These are phyloP conservation scores for Oryza punctata DNA, from an alignment of 176 grass and related monocot genomes.

Conservation along the genomic window DNA sequence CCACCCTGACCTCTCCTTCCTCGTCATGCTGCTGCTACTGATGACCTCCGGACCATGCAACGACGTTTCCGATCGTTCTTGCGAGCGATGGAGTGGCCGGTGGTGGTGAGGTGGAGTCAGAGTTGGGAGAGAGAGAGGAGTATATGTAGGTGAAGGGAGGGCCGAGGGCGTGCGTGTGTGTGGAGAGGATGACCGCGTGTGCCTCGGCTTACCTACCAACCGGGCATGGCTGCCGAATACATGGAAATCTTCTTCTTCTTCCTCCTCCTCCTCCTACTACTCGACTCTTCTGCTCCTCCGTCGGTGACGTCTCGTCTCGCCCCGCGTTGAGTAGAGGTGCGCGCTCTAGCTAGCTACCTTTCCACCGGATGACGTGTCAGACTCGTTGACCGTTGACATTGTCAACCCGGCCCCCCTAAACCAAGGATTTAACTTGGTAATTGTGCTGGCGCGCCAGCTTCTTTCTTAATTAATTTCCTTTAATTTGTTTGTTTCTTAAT, in stretches of 20 bases:
- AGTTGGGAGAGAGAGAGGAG: not conserved
- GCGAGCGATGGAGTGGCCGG: not conserved
- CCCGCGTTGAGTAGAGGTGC: not conserved
- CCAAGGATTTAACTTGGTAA: not conserved
- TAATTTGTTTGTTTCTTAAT: not conserved
- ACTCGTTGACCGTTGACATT: not conserved
- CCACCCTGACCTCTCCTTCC: slow-evolving; percentile 17
- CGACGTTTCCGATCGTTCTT: too few relatives aligned
- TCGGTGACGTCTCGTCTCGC: not conserved
- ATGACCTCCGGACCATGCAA: not conserved
- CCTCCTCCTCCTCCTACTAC: not conserved
- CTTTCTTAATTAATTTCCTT: too few relatives aligned
- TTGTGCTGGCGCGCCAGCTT: too few relatives aligned
- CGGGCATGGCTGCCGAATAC: slow-evolving; percentile 34
- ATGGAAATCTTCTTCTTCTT: slow-evolving; percentile 25
- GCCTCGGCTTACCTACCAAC: not conserved
- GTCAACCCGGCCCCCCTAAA: not conserved
- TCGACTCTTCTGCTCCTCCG: not conserved
- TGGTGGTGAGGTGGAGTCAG: not conserved
- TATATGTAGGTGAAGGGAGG: slow-evolving; percentile 8
- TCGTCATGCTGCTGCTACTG: not conserved
- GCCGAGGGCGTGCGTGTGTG: not conserved
- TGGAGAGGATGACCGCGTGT: slow-evolving; percentile 4
- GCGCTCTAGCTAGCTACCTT: too few relatives aligned
- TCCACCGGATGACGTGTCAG: not conserved